Evolutionary conservation across 2,329 filamentous ascomycete genomes (phyloP).

Genomic region (Monilinia aucupariae): DNA sequence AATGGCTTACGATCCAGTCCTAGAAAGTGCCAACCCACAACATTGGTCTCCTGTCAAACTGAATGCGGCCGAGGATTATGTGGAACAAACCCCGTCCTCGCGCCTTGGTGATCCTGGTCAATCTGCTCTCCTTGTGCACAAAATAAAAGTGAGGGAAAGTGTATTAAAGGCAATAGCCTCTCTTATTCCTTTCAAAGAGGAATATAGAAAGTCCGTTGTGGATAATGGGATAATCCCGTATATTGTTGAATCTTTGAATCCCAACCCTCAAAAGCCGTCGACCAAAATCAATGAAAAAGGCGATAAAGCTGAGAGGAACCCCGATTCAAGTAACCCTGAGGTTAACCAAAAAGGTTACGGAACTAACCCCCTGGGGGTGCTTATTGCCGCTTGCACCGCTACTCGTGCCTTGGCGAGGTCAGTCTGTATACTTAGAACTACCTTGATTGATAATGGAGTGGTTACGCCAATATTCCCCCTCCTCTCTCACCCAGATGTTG

Average conservation of each 20-base stretch:
- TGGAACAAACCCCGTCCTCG: constrained; percentile 35
- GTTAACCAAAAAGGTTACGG: constrained; percentile 49
- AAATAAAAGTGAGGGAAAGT: constrained; percentile 69
- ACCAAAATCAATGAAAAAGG: constrained; percentile 36
- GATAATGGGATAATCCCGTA: constrained; percentile 75
- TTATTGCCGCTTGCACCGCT: constrained; percentile 80
- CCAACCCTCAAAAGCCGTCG: constrained; percentile 49
- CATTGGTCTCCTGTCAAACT: constrained; percentile 47
- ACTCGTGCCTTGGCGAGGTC: constrained; percentile 79
- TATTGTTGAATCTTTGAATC: constrained; percentile 75
- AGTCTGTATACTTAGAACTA: constrained; percentile 76
- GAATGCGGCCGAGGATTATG: constrained; percentile 18
- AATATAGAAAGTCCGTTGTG: constrained; percentile 75
- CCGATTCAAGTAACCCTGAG: constrained; percentile 20
- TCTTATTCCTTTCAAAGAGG: constrained; percentile 73
- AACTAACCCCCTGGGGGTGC: constrained; percentile 66
- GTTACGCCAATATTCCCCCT: constrained; percentile 71
- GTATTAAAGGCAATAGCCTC: constrained; percentile 76
- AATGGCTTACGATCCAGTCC: constrained; percentile 56
- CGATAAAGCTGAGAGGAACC: constrained; percentile 31
- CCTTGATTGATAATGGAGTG: constrained; percentile 79
- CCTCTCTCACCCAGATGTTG: constrained; percentile 66
- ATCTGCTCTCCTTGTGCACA: constrained; percentile 57
- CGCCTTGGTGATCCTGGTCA: constrained; percentile 57
- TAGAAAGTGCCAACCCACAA: constrained; percentile 42